phyloP scores from a whole-genome alignment of 2,329 filamentous ascomycete species.

The Penicillium psychrosexuale region DNA sequence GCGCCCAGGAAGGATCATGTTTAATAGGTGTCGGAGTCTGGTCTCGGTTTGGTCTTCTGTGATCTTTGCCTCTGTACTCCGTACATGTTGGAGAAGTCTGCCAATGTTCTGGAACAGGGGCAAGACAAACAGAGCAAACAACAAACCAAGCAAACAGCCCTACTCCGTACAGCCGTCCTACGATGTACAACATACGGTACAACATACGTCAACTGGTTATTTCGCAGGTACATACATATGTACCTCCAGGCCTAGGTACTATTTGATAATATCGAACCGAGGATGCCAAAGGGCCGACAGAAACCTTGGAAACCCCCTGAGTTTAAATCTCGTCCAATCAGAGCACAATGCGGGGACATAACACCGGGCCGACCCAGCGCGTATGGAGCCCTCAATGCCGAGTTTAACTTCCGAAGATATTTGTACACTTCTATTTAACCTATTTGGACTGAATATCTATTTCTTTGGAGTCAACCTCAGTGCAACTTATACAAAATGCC shows the following conservation, averaged over 20 bases:
- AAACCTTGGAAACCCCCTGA: neutral
- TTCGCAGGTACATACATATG: neutral
- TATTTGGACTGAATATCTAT: no score
- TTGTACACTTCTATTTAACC: neutral
- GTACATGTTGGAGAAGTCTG: neutral
- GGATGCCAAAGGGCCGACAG: neutral
- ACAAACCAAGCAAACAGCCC: neutral
- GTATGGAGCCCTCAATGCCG: neutral
- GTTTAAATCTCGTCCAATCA: neutral
- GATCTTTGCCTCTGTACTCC: neutral
- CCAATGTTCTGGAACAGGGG: neutral
- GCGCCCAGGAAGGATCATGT: slow-evolving; percentile 19
- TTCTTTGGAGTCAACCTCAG: neutral
- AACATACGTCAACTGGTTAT: no score
- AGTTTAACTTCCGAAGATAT: neutral
- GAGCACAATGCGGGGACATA: neutral
- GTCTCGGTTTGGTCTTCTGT: neutral
- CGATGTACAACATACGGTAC: no score
- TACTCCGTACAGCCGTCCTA: neutral
- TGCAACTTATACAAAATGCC: slow-evolving; percentile 8
- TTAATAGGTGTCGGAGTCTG: neutral
- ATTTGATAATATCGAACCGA: neutral
- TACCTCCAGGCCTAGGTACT: neutral
- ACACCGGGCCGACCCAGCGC: neutral
- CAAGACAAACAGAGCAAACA: neutral